A percentile compares a stretch with the other conserved stretches of the same genome.
Evolutionary conservation across 2,329 filamentous ascomycete genomes (phyloP).

Genomic region (Teratosphaeria epicoccoides): DNA sequence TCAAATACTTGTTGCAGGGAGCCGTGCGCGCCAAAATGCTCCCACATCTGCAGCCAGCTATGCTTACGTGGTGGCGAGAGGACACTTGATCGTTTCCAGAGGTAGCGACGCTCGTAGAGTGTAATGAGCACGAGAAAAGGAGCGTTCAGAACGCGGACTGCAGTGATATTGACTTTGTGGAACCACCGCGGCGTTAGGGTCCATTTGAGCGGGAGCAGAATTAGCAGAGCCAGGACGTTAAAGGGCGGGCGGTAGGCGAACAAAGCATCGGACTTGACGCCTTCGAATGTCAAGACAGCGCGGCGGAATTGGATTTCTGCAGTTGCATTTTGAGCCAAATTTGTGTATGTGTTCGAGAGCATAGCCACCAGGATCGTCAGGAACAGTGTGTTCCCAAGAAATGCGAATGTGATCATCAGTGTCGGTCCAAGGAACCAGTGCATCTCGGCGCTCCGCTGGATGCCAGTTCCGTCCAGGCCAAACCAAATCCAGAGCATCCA

Average conservation of each 20-base stretch:
- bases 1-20: conserved; percentile 66
- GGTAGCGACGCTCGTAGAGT: conserved; percentile 55
- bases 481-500: conserved; percentile 97
- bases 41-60: conserved; percentile 47
- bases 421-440: conserved; percentile 69
- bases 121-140: conserved; percentile 64
- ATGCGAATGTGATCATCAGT: conserved; percentile 74
- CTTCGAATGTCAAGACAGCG: conserved; percentile 72
- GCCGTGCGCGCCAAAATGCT: conserved; percentile 58
- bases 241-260: conserved; percentile 77
- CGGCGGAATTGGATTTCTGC: conserved; percentile 77
- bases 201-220: conserved; percentile 68
- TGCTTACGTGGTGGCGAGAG: conserved; percentile 29
- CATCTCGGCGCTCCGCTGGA: conserved; percentile 53
- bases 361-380: conserved; percentile 83
- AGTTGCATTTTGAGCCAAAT: conserved; percentile 63
- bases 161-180: conserved; percentile 76
- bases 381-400: conserved; percentile 77
- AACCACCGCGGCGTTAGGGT: conserved; percentile 75
- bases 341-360: conserved; percentile 73
- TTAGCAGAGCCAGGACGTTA: conserved; percentile 65
- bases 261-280: conserved; percentile 73
- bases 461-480: conserved; percentile 60
- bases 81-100: conserved; percentile 45
- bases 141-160: conserved; percentile 63